Conservation (phyloP, 345 rosid genomes). For the Bruguiera parviflora region DNA sequence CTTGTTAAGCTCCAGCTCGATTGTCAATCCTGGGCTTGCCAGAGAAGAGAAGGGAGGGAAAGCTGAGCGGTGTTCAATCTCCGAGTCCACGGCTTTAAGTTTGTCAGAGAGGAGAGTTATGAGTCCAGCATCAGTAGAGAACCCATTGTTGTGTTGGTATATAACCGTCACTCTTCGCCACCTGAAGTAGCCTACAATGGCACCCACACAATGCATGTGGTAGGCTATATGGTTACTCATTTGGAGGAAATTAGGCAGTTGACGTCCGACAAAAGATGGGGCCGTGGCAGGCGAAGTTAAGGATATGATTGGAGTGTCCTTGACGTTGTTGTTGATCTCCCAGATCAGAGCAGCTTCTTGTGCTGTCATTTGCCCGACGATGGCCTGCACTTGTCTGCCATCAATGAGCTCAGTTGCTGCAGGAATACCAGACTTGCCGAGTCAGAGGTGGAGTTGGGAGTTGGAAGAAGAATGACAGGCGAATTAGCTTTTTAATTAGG, state of each 20-base stretch:
- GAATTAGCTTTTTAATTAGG: neutral
- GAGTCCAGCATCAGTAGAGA: slow-evolving; percentile 16
- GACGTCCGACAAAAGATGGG: neutral
- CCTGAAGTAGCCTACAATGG: slow-evolving; percentile 17
- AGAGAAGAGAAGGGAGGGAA: slow-evolving; percentile 10
- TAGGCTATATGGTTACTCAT: slow-evolving; percentile 20
- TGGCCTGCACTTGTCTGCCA: slow-evolving; percentile 16
- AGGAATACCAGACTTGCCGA: neutral
- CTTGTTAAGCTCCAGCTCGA: slow-evolving; percentile 13
- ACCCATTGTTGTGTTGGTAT: slow-evolving; percentile 11
- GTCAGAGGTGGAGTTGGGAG: neutral
- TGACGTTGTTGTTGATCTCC: slow-evolving; percentile 3
- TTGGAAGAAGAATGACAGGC: neutral
- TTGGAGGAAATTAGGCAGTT: slow-evolving; percentile 23
- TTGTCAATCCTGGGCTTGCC: neutral
- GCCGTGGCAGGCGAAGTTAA: slow-evolving; percentile 19
- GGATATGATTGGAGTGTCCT: slow-evolving; percentile 17
- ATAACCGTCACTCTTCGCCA: slow-evolving; percentile 30
- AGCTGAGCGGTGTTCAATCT: slow-evolving; percentile 11
- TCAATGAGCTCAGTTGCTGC: slow-evolving; percentile 23
- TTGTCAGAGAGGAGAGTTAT: slow-evolving; percentile 27
- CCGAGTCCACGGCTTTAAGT: slow-evolving; percentile 18
- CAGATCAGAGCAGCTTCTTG: slow-evolving; percentile 17
- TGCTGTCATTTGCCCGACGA: slow-evolving; percentile 17
- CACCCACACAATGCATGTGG: slow-evolving; percentile 24